A percentile compares a stretch with the other conserved stretches of the same genome.
These are phyloP conservation scores for Penicillium hesseltinei DNA, from an alignment of 2,329 filamentous ascomycete genomes.

Conservation along the genomic window DNA sequence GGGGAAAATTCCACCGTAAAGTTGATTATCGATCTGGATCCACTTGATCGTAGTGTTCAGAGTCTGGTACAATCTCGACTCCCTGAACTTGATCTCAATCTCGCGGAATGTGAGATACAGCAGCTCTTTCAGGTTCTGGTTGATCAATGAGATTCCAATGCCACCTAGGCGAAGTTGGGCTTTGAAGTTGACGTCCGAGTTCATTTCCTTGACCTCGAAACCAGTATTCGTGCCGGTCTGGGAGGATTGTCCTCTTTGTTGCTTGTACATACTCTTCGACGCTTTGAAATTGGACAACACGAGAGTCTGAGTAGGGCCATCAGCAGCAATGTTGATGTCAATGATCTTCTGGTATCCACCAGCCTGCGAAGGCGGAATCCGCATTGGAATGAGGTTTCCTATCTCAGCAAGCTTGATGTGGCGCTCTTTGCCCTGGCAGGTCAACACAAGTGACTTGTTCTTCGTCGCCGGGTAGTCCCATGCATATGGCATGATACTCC, in stretches of 20 bases:
- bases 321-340: constrained; percentile 92
- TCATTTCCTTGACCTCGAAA: constrained; percentile 92
- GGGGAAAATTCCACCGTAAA: constrained; percentile 97
- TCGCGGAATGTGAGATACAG: constrained; percentile 92
- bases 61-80: constrained; percentile 92
- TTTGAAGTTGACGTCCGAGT: constrained; percentile 83
- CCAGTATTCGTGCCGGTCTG: constrained; percentile 63
- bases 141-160: constrained; percentile 89
- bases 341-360: constrained; percentile 75
- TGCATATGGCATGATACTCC: constrained; percentile 98
- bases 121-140: constrained; percentile 84
- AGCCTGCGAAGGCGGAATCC: constrained; percentile 67
- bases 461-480: constrained; percentile 99
- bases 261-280: constrained; percentile 86
- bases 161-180: constrained; percentile 86
- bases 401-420: constrained; percentile 96
- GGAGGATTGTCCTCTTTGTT: constrained; percentile 55
- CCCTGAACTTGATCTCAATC: constrained; percentile 84
- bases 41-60: constrained; percentile 89
- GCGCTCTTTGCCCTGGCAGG: constrained; percentile 73
- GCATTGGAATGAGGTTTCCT: constrained; percentile 92
- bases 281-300: constrained; percentile 91
- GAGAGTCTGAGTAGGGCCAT: constrained; percentile 91
- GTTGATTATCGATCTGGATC: constrained; percentile 98
- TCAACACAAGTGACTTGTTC: constrained; percentile 86